Conservation (phyloP, 495 filamentous ascomycete genomes). For the Tuber microsphaerosporum region DNA sequence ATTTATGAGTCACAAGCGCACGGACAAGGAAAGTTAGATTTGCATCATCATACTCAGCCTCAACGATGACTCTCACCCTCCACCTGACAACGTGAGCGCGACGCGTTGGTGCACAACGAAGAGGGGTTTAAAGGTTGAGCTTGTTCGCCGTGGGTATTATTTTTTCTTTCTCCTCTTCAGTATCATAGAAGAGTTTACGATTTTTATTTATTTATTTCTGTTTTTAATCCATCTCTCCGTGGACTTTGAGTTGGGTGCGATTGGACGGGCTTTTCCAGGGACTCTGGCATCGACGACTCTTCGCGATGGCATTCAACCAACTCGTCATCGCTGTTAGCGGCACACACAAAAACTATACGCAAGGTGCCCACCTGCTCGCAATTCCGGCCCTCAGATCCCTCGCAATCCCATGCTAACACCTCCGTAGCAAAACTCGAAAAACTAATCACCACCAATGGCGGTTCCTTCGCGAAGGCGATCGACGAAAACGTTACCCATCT, state of each 20-base stretch:
- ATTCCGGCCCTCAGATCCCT: not conserved
- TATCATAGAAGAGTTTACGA: not conserved
- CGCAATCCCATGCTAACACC: not conserved
- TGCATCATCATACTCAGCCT: not conserved
- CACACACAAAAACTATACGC: slow-evolving; percentile 51
- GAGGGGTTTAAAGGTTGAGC: not conserved
- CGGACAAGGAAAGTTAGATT: not conserved
- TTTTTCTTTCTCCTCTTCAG: not conserved
- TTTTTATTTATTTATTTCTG: not conserved
- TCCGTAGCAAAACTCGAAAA: slow-evolving; percentile 42
- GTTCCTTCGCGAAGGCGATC: slow-evolving; percentile 46
- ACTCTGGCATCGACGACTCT: not conserved
- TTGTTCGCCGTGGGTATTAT: not conserved
- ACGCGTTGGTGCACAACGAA: not conserved
- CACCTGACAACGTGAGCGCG: not conserved
- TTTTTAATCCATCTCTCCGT: not conserved
- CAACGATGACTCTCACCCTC: not conserved
- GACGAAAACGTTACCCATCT: slow-evolving; percentile 54
- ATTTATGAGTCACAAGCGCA: not conserved
- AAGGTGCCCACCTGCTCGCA: slow-evolving; percentile 43
- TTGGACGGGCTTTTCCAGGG: not conserved
- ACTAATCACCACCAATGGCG: slow-evolving; percentile 50
- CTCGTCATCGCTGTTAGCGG: slow-evolving; percentile 56
- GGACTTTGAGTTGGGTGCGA: not conserved
- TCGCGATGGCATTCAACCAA: slow-evolving; percentile 16